A percentile compares a stretch with the other conserved stretches of the same genome.
Evolutionary conservation across 805 yeast genomes (phyloP).

Genomic region (Blastobotrys chiropterorum): DNA sequence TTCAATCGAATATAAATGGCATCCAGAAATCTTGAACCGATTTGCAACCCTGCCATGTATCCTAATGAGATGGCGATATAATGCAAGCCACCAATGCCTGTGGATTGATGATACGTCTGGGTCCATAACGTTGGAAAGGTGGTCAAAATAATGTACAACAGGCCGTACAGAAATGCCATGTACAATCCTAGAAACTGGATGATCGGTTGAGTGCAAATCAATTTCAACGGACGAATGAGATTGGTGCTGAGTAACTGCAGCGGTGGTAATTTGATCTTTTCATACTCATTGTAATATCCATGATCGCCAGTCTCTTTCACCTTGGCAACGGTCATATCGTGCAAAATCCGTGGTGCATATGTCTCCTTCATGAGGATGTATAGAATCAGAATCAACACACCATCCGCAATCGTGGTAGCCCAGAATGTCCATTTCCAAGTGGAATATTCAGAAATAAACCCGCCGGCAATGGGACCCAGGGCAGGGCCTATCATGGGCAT

Average conservation of each 20-base stretch:
- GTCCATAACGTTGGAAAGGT: slow-evolving; percentile 52
- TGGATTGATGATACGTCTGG: slow-evolving; percentile 40
- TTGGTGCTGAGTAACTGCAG: slow-evolving; percentile 36
- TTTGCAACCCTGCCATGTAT: slow-evolving; percentile 41
- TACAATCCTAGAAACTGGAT: slow-evolving; percentile 54
- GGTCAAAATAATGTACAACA: slow-evolving; percentile 54
- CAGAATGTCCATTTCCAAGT: slow-evolving; percentile 63
- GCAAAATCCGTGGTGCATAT: slow-evolving; percentile 49
- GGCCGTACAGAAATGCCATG: slow-evolving; percentile 61
- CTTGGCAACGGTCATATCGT: slow-evolving; percentile 39
- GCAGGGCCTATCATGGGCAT: slow-evolving; percentile 60
- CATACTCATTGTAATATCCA: slow-evolving; percentile 52
- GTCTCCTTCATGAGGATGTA: slow-evolving; percentile 48
- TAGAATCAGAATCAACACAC: slow-evolving; percentile 39
- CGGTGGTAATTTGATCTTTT: slow-evolving; percentile 26
- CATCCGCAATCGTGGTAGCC: slow-evolving; percentile 49
- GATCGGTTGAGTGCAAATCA: slow-evolving; percentile 55
- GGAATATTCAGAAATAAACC: slow-evolving; percentile 46
- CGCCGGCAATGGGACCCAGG: slow-evolving; percentile 41
- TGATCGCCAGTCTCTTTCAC: slow-evolving; percentile 49
- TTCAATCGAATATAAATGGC: slow-evolving; percentile 36
- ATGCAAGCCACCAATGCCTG: slow-evolving; percentile 52
- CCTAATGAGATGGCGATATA: slow-evolving; percentile 54
- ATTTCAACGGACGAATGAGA: slow-evolving; percentile 47
- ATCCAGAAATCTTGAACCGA: slow-evolving; percentile 42